Evolutionary conservation across 176 grass and related monocot genomes (phyloP).

Genomic region (Cenchrus purpureus): DNA sequence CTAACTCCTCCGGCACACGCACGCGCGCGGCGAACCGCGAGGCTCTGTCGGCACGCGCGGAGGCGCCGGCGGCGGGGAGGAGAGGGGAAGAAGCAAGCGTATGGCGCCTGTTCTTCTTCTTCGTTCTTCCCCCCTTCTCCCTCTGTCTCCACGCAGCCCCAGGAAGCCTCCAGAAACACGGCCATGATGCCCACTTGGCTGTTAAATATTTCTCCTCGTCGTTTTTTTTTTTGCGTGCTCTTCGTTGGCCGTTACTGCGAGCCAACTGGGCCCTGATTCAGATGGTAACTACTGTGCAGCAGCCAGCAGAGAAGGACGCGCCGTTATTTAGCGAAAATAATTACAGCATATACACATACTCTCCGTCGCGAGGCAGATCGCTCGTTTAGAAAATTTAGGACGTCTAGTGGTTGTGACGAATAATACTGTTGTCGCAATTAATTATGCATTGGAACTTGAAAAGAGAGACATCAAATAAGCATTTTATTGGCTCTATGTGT

Average conservation of each 20-base stretch:
- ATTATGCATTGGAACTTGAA: too few relatives aligned
- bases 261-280: slow-evolving; percentile 12
- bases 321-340: too few relatives aligned
- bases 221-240: slow-evolving; percentile 26
- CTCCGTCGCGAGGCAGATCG: too few relatives aligned
- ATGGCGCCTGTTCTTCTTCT: slow-evolving; percentile 15
- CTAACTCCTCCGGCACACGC: neutral
- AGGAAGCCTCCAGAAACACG: slow-evolving; percentile 85
- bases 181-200: slow-evolving; percentile 48
- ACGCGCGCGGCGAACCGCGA: neutral
- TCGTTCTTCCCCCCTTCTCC: neutral
- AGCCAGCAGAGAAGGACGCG: too few relatives aligned
- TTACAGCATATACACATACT: too few relatives aligned
- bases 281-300: neutral
- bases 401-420: too few relatives aligned
- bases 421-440: too few relatives aligned
- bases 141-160: slow-evolving; percentile 33
- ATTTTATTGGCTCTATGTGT: too few relatives aligned
- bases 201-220: slow-evolving; percentile 36
- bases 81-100: neutral
- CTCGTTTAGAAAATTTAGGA: too few relatives aligned
- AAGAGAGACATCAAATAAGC: too few relatives aligned
- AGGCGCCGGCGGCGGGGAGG: neutral
- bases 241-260: neutral
- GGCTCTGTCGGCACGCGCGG: neutral